phyloP scores from a whole-genome alignment of 371 early-diverging fungal genomes.

The Fennellomyces sp. region DNA sequence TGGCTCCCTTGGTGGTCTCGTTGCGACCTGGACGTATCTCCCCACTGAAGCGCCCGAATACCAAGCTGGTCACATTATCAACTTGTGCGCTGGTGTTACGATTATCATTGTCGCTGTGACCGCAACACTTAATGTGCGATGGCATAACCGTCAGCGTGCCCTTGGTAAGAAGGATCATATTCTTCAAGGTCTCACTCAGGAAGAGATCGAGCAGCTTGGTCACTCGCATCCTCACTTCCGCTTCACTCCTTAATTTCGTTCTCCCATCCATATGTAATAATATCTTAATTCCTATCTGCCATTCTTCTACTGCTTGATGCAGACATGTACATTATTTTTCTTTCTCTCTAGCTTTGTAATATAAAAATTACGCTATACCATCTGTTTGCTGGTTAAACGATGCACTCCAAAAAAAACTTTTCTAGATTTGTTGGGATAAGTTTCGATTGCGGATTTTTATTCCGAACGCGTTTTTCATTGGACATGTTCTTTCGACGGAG shows the following conservation, averaged over 20 bases:
- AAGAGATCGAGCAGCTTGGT: conserved; percentile 25
- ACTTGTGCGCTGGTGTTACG: conserved; percentile 17
- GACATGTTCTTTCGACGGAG: too few species aligned
- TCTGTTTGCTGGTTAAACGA: background rate
- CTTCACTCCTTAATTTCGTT: conserved; percentile 19
- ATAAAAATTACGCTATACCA: background rate
- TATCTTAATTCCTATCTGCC: background rate
- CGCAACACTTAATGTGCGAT: conserved; percentile 10
- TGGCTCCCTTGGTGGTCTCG: conserved; percentile 22
- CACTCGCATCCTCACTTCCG: conserved; percentile 29
- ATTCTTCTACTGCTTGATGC: background rate
- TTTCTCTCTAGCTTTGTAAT: background rate
- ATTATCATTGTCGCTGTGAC: conserved; percentile 9
- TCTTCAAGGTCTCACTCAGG: conserved; percentile 18
- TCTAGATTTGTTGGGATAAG: too few species aligned
- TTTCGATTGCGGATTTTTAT: too few species aligned
- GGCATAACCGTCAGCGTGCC: conserved; percentile 18
- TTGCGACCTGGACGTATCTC: conserved; percentile 30
- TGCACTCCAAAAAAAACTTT: background rate
- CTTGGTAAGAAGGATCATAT: conserved; percentile 22
- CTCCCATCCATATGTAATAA: background rate
- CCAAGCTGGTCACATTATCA: conserved; percentile 21
- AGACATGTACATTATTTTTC: background rate
- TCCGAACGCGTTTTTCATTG: too few species aligned
- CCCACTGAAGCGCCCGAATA: conserved; percentile 27